Evolutionary conservation across 2,329 filamentous ascomycete species (phyloP).

Genomic region (Daldinia sp.): DNA sequence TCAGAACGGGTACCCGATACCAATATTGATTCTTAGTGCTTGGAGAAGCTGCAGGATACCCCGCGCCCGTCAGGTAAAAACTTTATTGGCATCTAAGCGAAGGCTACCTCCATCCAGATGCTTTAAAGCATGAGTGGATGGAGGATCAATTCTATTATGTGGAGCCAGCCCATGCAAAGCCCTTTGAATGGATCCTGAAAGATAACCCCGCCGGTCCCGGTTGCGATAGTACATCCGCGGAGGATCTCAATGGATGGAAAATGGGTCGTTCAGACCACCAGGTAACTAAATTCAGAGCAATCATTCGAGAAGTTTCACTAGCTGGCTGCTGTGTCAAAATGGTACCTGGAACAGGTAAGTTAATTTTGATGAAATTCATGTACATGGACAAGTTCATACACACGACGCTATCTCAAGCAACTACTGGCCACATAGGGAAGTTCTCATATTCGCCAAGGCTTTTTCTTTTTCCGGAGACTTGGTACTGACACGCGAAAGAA

Average conservation of each 20-base stretch:
- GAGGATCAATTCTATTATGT: conserved; percentile 33
- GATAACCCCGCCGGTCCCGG: not conserved
- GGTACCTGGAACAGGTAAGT: not conserved
- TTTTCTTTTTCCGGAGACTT: conserved; percentile 46
- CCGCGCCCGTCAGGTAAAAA: conserved; percentile 18
- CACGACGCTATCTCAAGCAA: not conserved
- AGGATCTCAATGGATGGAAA: conserved; percentile 40
- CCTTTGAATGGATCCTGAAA: conserved; percentile 32
- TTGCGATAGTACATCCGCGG: conserved; percentile 26
- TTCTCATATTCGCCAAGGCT: conserved; percentile 24
- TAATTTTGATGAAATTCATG: not conserved
- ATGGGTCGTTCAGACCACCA: not conserved
- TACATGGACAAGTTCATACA: not conserved
- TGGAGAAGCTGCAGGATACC: conserved; percentile 7
- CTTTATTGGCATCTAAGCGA: conserved; percentile 10
- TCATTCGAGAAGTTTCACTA: not conserved
- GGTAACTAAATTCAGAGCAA: not conserved
- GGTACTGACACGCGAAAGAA: conserved; percentile 41
- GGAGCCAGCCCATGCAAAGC: conserved; percentile 19
- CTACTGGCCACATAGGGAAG: not conserved
- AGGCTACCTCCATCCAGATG: conserved; percentile 3
- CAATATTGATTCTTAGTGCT: conserved; percentile 1
- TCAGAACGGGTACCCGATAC: not conserved
- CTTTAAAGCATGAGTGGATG: conserved; percentile 21
- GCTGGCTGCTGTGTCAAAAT: not conserved